phyloP scores from a whole-genome alignment of 306 rosid species.

The Oxytropis ochrocephala region DNA sequence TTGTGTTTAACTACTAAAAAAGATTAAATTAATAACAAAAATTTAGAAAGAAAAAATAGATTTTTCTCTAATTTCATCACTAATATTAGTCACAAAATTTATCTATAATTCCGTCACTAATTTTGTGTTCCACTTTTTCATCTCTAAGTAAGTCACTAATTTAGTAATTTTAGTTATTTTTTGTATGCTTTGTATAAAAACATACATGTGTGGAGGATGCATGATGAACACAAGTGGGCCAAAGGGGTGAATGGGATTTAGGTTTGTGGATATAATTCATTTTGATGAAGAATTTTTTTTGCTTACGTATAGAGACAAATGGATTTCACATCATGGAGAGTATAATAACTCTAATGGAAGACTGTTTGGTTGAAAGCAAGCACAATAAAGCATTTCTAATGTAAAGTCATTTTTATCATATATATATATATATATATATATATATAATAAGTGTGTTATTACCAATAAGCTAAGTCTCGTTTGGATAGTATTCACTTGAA shows the following conservation, averaged over 20 bases:
- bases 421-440: slow-evolving; percentile 1
- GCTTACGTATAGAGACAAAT: slow-evolving; percentile 52
- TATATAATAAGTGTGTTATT: slow-evolving; percentile 25
- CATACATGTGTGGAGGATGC: not conserved
- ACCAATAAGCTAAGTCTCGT: slow-evolving; percentile 17
- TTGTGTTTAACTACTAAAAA: too few relatives aligned
- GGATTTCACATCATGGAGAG: slow-evolving; percentile 42
- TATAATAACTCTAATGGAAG: slow-evolving; percentile 39
- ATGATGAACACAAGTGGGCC: slow-evolving; percentile 20
- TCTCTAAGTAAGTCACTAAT: too few relatives aligned
- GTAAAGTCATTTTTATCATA: slow-evolving; percentile 44
- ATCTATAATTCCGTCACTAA: too few relatives aligned
- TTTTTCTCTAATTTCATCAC: too few relatives aligned
- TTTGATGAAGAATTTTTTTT: slow-evolving; percentile 36
- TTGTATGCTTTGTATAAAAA: too few relatives aligned
- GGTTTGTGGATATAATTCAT: slow-evolving; percentile 66
- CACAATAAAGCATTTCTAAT: slow-evolving; percentile 26
- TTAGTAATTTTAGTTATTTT: too few relatives aligned
- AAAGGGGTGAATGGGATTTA: slow-evolving; percentile 36
- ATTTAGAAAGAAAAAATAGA: too few relatives aligned
- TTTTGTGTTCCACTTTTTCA: too few relatives aligned
- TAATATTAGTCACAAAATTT: too few relatives aligned
- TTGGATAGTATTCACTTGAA: slow-evolving; percentile 21
- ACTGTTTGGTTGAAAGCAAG: slow-evolving; percentile 45
- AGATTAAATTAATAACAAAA: too few relatives aligned